phyloP scores from a whole-genome alignment of 768 basidiomycete species.

The Serendipita vermifera region DNA sequence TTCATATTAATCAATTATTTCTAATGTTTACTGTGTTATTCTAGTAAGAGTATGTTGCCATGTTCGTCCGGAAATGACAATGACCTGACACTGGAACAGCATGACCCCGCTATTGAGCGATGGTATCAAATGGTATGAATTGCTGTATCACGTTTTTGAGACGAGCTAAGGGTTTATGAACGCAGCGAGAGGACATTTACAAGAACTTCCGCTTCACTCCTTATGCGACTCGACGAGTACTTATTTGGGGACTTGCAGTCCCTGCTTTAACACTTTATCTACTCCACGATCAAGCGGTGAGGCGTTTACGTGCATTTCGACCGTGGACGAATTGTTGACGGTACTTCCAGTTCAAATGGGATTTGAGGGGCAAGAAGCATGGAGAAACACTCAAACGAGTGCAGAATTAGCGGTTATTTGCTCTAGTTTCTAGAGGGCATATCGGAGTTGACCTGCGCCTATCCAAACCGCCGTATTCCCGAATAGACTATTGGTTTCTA shows the following conservation, averaged over 20 bases:
- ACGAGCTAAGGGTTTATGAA: slow-evolving; percentile 4
- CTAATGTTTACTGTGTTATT: slow-evolving; percentile 31
- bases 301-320: neutral
- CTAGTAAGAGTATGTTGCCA: slow-evolving; percentile 34
- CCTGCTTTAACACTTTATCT: slow-evolving; percentile 45
- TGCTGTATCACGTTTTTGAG: neutral
- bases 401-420: no score
- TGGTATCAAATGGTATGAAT: slow-evolving; percentile 46
- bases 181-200: slow-evolving; percentile 74
- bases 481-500: no score
- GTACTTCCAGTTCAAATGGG: slow-evolving; percentile 7
- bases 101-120: slow-evolving; percentile 42
- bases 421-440: no score
- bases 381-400: slow-evolving; percentile 3
- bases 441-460: no score
- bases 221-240: slow-evolving; percentile 44
- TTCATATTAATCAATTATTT: slow-evolving; percentile 15
- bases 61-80: neutral
- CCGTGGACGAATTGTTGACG: neutral
- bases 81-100: slow-evolving; percentile 29
- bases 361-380: slow-evolving; percentile 1
- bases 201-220: slow-evolving; percentile 70
- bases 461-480: no score
- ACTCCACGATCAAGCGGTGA: slow-evolving; percentile 19
- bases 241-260: slow-evolving; percentile 49